phyloP scores from a whole-genome alignment of 805 yeast genomes.

The Candida morakotiae region DNA sequence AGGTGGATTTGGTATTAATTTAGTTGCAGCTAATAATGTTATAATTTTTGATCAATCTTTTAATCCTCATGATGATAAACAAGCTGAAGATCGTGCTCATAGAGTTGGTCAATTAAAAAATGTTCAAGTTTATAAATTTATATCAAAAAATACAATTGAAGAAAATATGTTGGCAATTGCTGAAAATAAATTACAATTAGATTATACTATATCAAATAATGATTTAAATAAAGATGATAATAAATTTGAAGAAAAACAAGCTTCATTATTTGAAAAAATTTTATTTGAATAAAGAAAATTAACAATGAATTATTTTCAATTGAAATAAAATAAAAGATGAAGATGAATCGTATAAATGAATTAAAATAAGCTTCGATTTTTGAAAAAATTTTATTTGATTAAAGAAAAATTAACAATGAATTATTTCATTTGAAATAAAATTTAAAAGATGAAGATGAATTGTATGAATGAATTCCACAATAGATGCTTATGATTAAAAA shows the following conservation, averaged over 20 bases:
- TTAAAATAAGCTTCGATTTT: slow-evolving; percentile 51
- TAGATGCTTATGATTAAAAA: too few relatives aligned
- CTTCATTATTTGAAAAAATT: slow-evolving; percentile 47
- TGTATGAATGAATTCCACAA: too few relatives aligned
- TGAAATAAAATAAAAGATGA: not conserved
- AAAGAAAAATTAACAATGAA: too few relatives aligned
- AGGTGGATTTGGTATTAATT: slow-evolving; percentile 97
- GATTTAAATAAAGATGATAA: slow-evolving; percentile 18
- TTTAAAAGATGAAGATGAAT: not conserved
- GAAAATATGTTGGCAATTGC: slow-evolving; percentile 86
- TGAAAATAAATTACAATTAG: slow-evolving; percentile 85
- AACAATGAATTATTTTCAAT: too few relatives aligned
- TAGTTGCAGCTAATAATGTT: slow-evolving; percentile 92
- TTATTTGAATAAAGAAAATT: too few relatives aligned
- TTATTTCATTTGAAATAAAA: not conserved
- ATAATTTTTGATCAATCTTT: slow-evolving; percentile 90
- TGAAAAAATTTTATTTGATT: slow-evolving; percentile 44
- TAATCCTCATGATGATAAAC: slow-evolving; percentile 97
- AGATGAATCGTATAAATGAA: too few relatives aligned
- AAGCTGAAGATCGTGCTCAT: slow-evolving; percentile 98
- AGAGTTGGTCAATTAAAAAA: slow-evolving; percentile 91
- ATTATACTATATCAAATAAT: slow-evolving; percentile 51
- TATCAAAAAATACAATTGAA: slow-evolving; percentile 75
- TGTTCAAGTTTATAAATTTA: slow-evolving; percentile 73
- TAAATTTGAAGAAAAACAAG: slow-evolving; percentile 49